Evolutionary conservation across 2,329 filamentous ascomycete species (phyloP).

Genomic region (Diaporthe longicolla): DNA sequence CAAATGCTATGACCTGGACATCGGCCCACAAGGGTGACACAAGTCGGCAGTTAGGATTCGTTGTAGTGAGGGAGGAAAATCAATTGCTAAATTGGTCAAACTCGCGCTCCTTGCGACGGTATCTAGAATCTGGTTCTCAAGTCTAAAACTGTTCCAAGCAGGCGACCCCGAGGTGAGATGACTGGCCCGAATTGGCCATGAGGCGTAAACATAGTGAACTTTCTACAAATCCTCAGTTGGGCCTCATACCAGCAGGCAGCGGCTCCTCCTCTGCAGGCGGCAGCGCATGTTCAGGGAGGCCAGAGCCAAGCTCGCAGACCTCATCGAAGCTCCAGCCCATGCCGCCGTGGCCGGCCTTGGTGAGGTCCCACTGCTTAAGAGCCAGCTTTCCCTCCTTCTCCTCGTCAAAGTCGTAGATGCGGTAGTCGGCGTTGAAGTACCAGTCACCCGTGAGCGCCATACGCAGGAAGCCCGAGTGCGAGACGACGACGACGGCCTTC

Average conservation of each 20-base stretch:
- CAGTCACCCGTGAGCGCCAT: constrained; percentile 67
- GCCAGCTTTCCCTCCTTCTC: constrained; percentile 46
- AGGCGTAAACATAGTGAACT: too few relatives aligned
- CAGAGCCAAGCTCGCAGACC: constrained; percentile 49
- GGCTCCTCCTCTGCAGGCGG: constrained; percentile 36
- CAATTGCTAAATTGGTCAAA: background rate
- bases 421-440: constrained; percentile 75
- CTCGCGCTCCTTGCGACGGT: background rate
- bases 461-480: constrained; percentile 75
- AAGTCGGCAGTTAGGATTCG: too few relatives aligned
- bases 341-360: constrained; percentile 62
- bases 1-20: too few relatives aligned
- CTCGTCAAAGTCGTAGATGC: constrained; percentile 70
- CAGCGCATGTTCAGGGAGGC: constrained; percentile 46
- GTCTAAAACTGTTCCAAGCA: background rate
- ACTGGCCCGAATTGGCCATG: background rate
- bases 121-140: constrained; percentile 1
- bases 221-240: constrained; percentile 11
- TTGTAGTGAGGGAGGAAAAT: too few relatives aligned
- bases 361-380: constrained; percentile 65
- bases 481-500: constrained; percentile 74
- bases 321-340: constrained; percentile 64
- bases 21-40: too few relatives aligned
- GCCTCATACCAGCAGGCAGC: constrained; percentile 34
- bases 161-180: background rate